A percentile compares a stretch with the other conserved stretches of the same genome.
phyloP scores from a whole-genome alignment of 169 alveolate species.

The Cystoisospora suis region DNA sequence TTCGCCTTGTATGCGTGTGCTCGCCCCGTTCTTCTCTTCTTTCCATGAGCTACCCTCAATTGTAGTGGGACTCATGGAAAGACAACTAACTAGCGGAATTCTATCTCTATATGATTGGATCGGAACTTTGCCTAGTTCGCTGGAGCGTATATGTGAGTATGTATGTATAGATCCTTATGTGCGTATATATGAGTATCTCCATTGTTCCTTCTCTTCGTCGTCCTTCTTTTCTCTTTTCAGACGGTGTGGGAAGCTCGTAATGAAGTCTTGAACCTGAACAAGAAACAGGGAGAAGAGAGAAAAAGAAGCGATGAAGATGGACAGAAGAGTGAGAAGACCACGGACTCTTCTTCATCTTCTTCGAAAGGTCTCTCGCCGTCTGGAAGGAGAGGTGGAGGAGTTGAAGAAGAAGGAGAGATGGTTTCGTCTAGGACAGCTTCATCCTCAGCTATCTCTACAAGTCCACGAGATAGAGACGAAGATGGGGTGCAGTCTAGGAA shows the following conservation, averaged over 20 bases:
- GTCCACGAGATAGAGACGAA: no score
- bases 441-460: no score
- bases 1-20: not conserved
- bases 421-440: no score
- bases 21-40: not conserved
- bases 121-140: no score
- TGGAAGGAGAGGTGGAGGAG: no score
- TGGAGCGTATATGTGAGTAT: not conserved
- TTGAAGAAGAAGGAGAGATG: no score
- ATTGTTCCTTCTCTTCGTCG: not conserved
- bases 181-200: not conserved
- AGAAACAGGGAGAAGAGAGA: not conserved
- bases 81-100: no score
- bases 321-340: not conserved
- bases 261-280: not conserved
- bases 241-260: slow-evolving; percentile 33
- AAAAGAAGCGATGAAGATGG: not conserved
- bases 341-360: not conserved
- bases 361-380: no score
- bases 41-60: no score
- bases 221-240: not conserved
- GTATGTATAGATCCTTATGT: not conserved
- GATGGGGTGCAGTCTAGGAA: no score
- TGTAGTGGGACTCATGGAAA: no score
- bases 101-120: no score